A percentile compares a stretch with the other conserved stretches of the same genome.
phyloP scores from a whole-genome alignment of 495 filamentous ascomycete genomes.

The Penicillium alfredii region DNA sequence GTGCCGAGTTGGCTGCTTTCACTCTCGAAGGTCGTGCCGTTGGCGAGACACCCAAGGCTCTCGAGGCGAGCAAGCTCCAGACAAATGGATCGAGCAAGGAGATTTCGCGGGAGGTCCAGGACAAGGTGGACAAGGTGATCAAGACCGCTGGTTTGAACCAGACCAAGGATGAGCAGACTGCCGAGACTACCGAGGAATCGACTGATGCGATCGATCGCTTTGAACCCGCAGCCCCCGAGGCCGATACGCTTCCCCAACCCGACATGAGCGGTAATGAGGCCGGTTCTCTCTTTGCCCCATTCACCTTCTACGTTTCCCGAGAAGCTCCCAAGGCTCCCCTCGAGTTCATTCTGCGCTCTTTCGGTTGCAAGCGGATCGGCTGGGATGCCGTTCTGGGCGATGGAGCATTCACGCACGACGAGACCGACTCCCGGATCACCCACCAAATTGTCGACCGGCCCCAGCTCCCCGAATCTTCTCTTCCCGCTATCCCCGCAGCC shows the following conservation, averaged over 20 bases:
- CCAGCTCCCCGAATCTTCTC: conserved; percentile 57
- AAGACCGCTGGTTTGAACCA: conserved; percentile 39
- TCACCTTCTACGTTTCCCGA: conserved; percentile 87
- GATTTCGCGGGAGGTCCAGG: conserved; percentile 45
- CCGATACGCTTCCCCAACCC: conserved; percentile 83
- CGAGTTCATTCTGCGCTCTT: conserved; percentile 89
- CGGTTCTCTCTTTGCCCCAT: conserved; percentile 71
- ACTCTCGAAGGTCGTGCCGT: conserved; percentile 69
- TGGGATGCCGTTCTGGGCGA: conserved; percentile 89
- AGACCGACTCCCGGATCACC: conserved; percentile 80
- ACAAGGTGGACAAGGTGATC: conserved; percentile 50
- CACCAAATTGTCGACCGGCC: conserved; percentile 94
- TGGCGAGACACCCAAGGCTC: conserved; percentile 46
- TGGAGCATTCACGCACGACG: conserved; percentile 84
- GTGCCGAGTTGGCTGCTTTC: conserved; percentile 88
- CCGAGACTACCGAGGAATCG: conserved; percentile 39
- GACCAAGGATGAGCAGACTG: conserved; percentile 38
- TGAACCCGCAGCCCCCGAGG: conserved; percentile 66
- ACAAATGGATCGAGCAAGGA: conserved; percentile 42
- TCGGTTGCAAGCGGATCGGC: conserved; percentile 92
- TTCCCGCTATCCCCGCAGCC: conserved; percentile 51
- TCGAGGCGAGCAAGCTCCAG: conserved; percentile 46
- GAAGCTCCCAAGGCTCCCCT: conserved; percentile 87
- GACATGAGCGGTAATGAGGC: conserved; percentile 48
- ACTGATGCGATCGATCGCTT: conserved; percentile 83